These are phyloP conservation scores for Fusarium chlamydosporum DNA, from an alignment of 2,329 filamentous ascomycete genomes.

Conservation along the genomic window DNA sequence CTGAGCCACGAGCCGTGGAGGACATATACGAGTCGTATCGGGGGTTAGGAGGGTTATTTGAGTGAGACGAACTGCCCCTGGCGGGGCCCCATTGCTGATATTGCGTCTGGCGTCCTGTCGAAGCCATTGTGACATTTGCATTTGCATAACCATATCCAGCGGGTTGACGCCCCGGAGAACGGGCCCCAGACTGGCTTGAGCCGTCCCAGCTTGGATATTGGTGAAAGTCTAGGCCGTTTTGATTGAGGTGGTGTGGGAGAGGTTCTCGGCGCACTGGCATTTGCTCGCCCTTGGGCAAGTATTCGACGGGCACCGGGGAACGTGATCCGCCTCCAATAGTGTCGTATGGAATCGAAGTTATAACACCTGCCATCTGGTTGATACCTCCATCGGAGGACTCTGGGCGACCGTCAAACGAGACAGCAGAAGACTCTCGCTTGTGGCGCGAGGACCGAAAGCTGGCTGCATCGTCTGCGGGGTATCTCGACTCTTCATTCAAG, in stretches of 20 bases:
- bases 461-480: slow-evolving; percentile 71
- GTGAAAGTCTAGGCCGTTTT: slow-evolving; percentile 82
- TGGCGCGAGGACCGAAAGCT: slow-evolving; percentile 80
- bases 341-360: slow-evolving; percentile 91
- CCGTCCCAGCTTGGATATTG: slow-evolving; percentile 85
- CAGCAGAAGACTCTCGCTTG: slow-evolving; percentile 78
- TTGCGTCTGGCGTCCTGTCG: slow-evolving; percentile 78
- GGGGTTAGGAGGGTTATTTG: slow-evolving; percentile 65
- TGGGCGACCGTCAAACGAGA: slow-evolving; percentile 76
- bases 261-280: slow-evolving; percentile 76
- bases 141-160: slow-evolving; percentile 63
- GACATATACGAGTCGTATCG: slow-evolving; percentile 75
- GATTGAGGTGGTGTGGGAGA: slow-evolving; percentile 86
- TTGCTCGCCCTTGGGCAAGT: slow-evolving; percentile 77
- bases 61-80: slow-evolving; percentile 68
- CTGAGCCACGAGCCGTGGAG: slow-evolving; percentile 70
- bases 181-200: slow-evolving; percentile 63
- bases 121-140: slow-evolving; percentile 78
- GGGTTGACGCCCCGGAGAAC: slow-evolving; percentile 74
- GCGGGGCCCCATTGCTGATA: slow-evolving; percentile 80
- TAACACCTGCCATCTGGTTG: slow-evolving; percentile 83
- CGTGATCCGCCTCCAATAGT: slow-evolving; percentile 74
- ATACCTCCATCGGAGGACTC: slow-evolving; percentile 75
- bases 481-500: slow-evolving; percentile 70
- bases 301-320: slow-evolving; percentile 80